Conservation (phyloP, 345 rosid genomes). For the Excoecaria agallocha region DNA sequence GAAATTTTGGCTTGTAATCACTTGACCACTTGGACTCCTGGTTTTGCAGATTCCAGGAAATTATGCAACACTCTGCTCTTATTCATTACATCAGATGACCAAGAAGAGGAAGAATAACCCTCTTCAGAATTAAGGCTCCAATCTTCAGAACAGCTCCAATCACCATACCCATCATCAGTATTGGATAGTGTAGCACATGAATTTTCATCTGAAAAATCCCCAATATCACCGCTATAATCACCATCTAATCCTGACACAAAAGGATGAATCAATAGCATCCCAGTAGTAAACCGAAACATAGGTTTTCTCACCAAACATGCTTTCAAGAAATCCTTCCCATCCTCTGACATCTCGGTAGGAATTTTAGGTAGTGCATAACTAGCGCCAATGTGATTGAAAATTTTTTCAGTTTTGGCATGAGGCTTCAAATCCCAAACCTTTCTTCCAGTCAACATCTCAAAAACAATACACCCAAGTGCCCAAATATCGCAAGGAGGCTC, state of each 20-base stretch:
- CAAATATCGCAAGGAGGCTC: conserved; percentile 73
- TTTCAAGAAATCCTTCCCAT: conserved; percentile 64
- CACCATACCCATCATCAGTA: background rate
- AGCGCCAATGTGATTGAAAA: conserved; percentile 48
- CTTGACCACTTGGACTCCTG: too few species aligned
- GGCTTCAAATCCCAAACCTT: conserved; percentile 49
- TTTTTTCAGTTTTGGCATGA: conserved; percentile 30
- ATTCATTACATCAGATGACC: background rate
- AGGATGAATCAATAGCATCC: conserved; percentile 73
- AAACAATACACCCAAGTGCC: conserved; percentile 76
- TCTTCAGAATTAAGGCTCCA: conserved; percentile 12
- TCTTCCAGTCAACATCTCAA: conserved; percentile 76
- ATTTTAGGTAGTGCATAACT: conserved; percentile 52
- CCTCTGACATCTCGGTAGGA: conserved; percentile 53
- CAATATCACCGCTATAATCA: background rate
- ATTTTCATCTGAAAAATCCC: conserved; percentile 6
- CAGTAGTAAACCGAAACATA: conserved; percentile 59
- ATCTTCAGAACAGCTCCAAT: background rate
- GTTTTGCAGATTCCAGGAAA: too few species aligned
- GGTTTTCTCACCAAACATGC: conserved; percentile 62
- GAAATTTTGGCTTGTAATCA: too few species aligned
- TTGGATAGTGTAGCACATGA: background rate
- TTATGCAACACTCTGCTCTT: background rate
- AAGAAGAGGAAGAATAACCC: conserved; percentile 1
- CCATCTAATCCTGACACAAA: conserved; percentile 41